Base-by-base conservation (phyloP, 352 stramenopile genomes). In the Phytophthora foliorum region DNA sequence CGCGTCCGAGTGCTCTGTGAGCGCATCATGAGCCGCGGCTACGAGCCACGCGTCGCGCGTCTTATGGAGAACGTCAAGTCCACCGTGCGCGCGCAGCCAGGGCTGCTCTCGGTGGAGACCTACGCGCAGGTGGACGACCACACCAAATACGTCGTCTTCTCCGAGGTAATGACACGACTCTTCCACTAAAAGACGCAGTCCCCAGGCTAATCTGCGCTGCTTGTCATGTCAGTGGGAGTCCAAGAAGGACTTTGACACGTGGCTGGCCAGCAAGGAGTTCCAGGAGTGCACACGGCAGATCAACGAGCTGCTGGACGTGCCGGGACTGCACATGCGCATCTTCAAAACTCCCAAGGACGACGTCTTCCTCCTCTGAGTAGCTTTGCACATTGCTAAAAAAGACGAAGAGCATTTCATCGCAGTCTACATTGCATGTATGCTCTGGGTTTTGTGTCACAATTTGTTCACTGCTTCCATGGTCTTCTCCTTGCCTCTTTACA, bases 81-180 rank as follows among this genome's bases (percentile, higher is more conserved):
- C 45, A 93, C 85, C 24, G 89, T 96, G 62, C 84, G 84, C 53
- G 69, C 74, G 54, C 88, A 95, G 63, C 87, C 89, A 6, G 89
- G 89, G 0, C 72, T 93, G 27, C 64, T 96, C 55, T 88, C 82
- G 8, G 84, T 96, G 61, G 83, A 90, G 61, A 96, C 89, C 2
- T 91, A 88, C 75, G 80, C 65, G 52, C 84, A 95, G 59, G 60
- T 90, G 60, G 84, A 93, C 68, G 80, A 94, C 57, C 69, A 87
- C 65, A 88, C 91, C 62, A 96, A 96, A 74, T 96, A 95, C 74
- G 81, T 96, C 57, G 89, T 96, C 53, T 92, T 96, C 74, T 94
- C 89, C 48, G 84, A 96, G 86, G 86, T 93, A 61, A 45, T 50
- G 24, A 16, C 22, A 36, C 21, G 31, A 59, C n/a, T 13, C 2